Evolutionary conservation across 306 rosid genomes (phyloP).

Genomic region (Cicer judaicum): DNA sequence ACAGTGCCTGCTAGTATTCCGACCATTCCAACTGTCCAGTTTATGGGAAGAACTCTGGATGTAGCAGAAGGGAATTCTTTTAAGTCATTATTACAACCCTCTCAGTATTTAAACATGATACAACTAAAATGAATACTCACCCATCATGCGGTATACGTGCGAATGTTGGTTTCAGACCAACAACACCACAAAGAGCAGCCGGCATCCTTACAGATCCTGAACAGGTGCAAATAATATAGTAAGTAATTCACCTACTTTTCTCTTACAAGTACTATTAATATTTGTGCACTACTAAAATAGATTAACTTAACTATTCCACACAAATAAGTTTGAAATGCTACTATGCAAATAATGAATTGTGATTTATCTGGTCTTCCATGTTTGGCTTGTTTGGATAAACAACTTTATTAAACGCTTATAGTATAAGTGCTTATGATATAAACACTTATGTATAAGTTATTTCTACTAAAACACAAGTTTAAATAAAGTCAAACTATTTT

Average conservation of each 20-base stretch:
- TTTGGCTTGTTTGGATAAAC: too few relatives aligned
- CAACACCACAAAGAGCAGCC: slow-evolving; percentile 92
- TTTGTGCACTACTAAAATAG: slow-evolving; percentile 10
- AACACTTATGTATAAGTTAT: too few relatives aligned
- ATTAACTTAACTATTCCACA: slow-evolving; percentile 1
- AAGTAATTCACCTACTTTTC: slow-evolving; percentile 29
- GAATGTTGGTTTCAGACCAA: slow-evolving; percentile 90
- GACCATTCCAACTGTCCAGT: slow-evolving; percentile 98
- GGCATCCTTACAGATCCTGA: slow-evolving; percentile 97
- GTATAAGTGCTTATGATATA: too few relatives aligned
- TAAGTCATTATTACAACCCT: slow-evolving; percentile 31
- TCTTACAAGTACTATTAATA: slow-evolving; percentile 1
- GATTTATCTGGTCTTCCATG: slow-evolving; percentile 22
- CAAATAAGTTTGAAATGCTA: slow-evolving; percentile 26
- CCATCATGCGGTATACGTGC: slow-evolving; percentile 82
- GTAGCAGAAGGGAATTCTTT: slow-evolving; percentile 34
- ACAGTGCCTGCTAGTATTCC: slow-evolving; percentile 84
- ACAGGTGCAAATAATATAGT: slow-evolving; percentile 37
- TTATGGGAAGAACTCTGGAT: slow-evolving; percentile 87
- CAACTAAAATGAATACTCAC: slow-evolving; percentile 50
- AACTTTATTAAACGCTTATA: too few relatives aligned
- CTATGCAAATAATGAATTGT: slow-evolving; percentile 26
- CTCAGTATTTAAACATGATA: slow-evolving; percentile 30
- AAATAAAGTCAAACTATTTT: too few relatives aligned
- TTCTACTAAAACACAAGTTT: too few relatives aligned